These are phyloP conservation scores for Cytospora leucostoma DNA, from an alignment of 2,329 filamentous ascomycete species.

Conservation along the genomic window DNA sequence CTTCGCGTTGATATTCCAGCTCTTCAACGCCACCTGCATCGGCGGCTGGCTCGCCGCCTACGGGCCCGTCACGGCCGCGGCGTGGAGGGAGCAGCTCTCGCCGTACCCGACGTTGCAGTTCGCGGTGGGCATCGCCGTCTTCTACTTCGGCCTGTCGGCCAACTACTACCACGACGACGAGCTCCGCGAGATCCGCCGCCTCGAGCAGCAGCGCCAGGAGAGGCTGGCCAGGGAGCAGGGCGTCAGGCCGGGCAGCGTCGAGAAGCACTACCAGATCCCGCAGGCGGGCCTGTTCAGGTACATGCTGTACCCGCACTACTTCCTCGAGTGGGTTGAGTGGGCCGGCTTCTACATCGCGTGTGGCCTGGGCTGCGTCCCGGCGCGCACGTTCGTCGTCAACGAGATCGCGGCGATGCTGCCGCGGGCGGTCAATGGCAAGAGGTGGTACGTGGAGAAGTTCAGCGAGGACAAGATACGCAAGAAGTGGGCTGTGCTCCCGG, in stretches of 20 bases:
- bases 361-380: slow-evolving; percentile 69
- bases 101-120: slow-evolving; percentile 48
- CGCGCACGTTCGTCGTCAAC: slow-evolving; percentile 80
- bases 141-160: slow-evolving; percentile 71
- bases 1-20: slow-evolving; percentile 71
- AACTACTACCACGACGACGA: slow-evolving; percentile 93
- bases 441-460: slow-evolving; percentile 89
- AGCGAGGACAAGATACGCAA: slow-evolving; percentile 76
- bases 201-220: slow-evolving; percentile 62
- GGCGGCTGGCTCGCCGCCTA: slow-evolving; percentile 83
- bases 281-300: slow-evolving; percentile 79
- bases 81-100: slow-evolving; percentile 47
- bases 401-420: slow-evolving; percentile 90
- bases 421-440: slow-evolving; percentile 74
- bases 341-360: slow-evolving; percentile 79
- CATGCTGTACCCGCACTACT: slow-evolving; percentile 88
- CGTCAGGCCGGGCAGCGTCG: slow-evolving; percentile 48
- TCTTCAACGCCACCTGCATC: slow-evolving; percentile 76
- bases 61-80: slow-evolving; percentile 62
- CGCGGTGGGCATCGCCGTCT: slow-evolving; percentile 69
- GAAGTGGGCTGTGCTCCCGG: slow-evolving; percentile 70
- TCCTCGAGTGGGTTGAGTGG: slow-evolving; percentile 98
- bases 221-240: slow-evolving; percentile 40
- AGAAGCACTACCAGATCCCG: slow-evolving; percentile 87
- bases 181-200: slow-evolving; percentile 80